Percentiles rank a stretch among this genome's conserved stretches.
Conservation (phyloP, 2,329 filamentous ascomycete genomes). For the Alternaria ethzedia region DNA sequence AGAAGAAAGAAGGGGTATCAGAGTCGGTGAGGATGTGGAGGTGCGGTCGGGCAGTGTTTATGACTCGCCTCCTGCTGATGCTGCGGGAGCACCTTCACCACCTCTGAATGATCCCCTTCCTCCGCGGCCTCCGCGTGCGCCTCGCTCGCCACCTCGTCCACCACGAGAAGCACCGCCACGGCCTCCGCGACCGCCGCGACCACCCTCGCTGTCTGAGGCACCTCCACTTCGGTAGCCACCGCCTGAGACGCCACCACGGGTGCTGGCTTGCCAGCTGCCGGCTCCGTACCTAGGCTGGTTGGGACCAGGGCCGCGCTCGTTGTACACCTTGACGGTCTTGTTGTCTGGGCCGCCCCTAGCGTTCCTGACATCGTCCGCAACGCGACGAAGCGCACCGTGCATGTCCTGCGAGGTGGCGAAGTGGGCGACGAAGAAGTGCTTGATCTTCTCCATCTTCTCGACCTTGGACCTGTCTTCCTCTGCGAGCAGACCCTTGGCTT, state of each 20-base stretch:
- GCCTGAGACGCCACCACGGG: conserved; percentile 65
- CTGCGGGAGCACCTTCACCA: conserved; percentile 43
- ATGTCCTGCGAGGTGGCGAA: conserved; percentile 83
- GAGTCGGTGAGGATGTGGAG: conserved; percentile 26
- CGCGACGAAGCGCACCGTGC: conserved; percentile 75
- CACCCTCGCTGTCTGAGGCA: conserved; percentile 76
- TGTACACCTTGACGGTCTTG: conserved; percentile 83
- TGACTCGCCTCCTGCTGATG: conserved; percentile 48
- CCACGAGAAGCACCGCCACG: conserved; percentile 58
- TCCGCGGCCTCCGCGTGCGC: conserved; percentile 51
- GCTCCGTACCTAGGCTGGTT: conserved; percentile 56
- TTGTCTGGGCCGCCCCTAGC: conserved; percentile 75
- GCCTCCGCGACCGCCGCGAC: conserved; percentile 63
- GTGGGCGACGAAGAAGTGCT: conserved; percentile 82
- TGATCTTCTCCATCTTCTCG: conserved; percentile 69
- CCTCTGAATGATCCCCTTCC: conserved; percentile 41
- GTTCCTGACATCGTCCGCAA: conserved; percentile 79
- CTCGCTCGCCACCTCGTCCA: conserved; percentile 57
- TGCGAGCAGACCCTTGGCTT: conserved; percentile 79
- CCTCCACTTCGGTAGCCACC: conserved; percentile 84
- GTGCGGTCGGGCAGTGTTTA: conserved; percentile 25
- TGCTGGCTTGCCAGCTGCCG: conserved; percentile 67
- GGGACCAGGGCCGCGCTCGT: conserved; percentile 63
- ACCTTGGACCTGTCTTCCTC: conserved; percentile 87
- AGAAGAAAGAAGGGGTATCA: conserved; percentile 41